Base-by-base conservation (phyloP, 2,329 filamentous ascomycete species). In the Ophiostoma pallidulum region DNA sequence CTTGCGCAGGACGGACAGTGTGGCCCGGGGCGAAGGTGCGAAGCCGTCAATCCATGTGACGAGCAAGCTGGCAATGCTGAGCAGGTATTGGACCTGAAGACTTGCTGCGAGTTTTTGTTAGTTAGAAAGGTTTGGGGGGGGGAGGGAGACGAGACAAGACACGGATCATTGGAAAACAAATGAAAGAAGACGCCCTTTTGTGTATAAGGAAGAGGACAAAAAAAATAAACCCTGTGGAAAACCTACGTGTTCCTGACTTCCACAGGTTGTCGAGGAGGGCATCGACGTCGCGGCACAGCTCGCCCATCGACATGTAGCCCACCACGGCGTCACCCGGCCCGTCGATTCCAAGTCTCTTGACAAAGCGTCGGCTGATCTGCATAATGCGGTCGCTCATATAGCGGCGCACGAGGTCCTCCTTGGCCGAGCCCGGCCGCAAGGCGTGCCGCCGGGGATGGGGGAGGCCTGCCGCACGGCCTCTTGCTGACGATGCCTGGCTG, bases 171-270 rank as follows among this genome's bases (percentile, higher is more conserved):
- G n/a, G n/a, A n/a, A n/a, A n/a, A n/a, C n/a, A n/a, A n/a, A n/a
- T n/a, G n/a, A n/a, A n/a, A n/a, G n/a, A n/a, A n/a, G n/a, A n/a
- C n/a, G n/a, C n/a, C n/a, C n/a, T n/a, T n/a, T n/a, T n/a, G n/a
- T n/a, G n/a, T n/a, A n/a, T 18, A 18, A 8, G 18, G 9, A 12
- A 33, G 7, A 37, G 28, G 33, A 26, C 7, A 22, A 16, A 38
- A 8, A 10, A 31, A 22, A 2, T n/a, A 28, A 28, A 31, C 12
- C 16, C n/a, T n/a, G n/a, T n/a, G n/a, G n/a, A 41, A 14, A 8
- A 35, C 86, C 62, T 71, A 89, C 88, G 88, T 19, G 90, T 95
- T 9, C 85, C 87, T 26, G 82, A 87, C 19, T 87, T 75, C 91
- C 91, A 97, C 5, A 95, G 66, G 8, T 94, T 75, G 62, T 94